These are phyloP conservation scores for Didymella arachidicola DNA, from an alignment of 2,329 filamentous ascomycete species.

Conservation along the genomic window DNA sequence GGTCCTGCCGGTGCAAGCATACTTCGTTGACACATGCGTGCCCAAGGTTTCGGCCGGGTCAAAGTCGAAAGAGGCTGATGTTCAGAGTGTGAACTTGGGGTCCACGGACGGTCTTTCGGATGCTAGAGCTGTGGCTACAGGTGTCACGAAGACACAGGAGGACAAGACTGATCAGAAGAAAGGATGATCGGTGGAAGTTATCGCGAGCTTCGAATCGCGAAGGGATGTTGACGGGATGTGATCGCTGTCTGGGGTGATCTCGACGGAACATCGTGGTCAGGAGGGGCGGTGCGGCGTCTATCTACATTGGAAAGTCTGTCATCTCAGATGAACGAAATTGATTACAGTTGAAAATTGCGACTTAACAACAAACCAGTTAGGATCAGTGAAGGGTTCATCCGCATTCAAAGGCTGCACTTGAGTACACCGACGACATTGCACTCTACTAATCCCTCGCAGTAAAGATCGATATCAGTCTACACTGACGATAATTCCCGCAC, in stretches of 20 bases:
- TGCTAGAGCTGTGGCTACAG: background rate
- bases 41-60: background rate
- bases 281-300: background rate
- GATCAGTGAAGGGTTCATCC: too few relatives aligned
- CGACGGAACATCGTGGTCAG: background rate
- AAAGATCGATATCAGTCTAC: background rate
- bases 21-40: slow-evolving; percentile 7
- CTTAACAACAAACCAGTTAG: too few relatives aligned
- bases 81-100: background rate
- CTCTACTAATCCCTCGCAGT: too few relatives aligned
- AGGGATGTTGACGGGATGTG: background rate
- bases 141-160: background rate
- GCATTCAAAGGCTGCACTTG: too few relatives aligned
- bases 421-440: too few relatives aligned
- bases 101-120: background rate
- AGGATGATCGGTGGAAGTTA: background rate
- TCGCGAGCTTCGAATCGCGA: background rate
- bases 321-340: background rate
- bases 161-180: background rate
- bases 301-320: background rate
- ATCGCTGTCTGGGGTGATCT: background rate
- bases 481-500: background rate
- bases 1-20: slow-evolving; percentile 8
- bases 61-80: background rate
- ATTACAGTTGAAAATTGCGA: background rate